phyloP scores from a whole-genome alignment of 23 red algal genomes.

The Chondrus crispus region DNA sequence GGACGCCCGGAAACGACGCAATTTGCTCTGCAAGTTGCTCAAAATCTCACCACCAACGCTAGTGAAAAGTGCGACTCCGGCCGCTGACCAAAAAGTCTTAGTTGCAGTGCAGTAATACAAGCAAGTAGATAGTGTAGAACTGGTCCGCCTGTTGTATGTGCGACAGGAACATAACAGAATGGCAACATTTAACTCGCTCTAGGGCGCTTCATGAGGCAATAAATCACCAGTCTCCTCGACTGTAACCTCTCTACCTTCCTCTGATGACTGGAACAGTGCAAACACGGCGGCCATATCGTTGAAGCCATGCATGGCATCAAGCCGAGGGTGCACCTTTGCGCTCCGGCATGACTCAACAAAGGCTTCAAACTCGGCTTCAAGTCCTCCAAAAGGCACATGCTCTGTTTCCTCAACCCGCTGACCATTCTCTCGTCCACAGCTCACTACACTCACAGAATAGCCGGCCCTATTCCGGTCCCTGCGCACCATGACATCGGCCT shows the following conservation, averaged over 20 bases:
- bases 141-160: no score
- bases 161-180: no score
- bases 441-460: background rate
- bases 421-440: slow-evolving; percentile 12
- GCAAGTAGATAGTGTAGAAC: no score
- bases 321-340: background rate
- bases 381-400: slow-evolving; percentile 17
- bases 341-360: slow-evolving; percentile 13
- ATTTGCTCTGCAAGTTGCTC: slow-evolving; percentile 35
- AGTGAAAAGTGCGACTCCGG: no score
- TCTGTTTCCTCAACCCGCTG: background rate
- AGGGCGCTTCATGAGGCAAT: no score
- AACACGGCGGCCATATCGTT: slow-evolving; percentile 35
- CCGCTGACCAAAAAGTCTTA: no score
- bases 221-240: background rate
- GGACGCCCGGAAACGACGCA: background rate
- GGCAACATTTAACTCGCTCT: no score
- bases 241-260: background rate
- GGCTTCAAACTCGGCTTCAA: slow-evolving; percentile 51
- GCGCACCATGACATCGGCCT: slow-evolving; percentile 2
- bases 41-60: slow-evolving; percentile 18
- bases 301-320: background rate
- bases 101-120: no score
- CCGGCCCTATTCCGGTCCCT: background rate
- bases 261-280: slow-evolving; percentile 27